Conservation (phyloP, 176 grass and related monocot genomes). For the Oryza brachyantha region DNA sequence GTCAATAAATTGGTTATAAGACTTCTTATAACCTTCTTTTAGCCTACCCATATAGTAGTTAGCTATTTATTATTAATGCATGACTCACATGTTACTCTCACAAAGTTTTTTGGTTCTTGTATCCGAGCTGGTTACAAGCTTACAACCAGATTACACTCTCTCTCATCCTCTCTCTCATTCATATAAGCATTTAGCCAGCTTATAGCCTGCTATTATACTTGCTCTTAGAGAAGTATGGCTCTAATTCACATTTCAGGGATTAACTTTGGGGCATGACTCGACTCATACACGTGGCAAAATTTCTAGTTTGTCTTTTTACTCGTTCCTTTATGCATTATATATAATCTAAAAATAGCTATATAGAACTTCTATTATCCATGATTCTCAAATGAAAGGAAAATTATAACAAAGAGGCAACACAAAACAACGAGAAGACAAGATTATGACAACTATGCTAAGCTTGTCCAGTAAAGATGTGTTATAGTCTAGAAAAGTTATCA, state of each 20-base stretch:
- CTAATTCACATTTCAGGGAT: background rate
- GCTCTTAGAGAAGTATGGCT: background rate
- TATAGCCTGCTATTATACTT: too few species aligned
- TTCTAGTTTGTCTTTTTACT: background rate
- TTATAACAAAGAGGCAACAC: background rate
- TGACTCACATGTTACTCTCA: too few species aligned
- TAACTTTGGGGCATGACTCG: background rate
- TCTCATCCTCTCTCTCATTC: too few species aligned
- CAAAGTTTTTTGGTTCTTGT: too few species aligned
- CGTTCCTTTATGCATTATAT: background rate
- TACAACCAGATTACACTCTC: too few species aligned
- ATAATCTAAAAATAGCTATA: background rate
- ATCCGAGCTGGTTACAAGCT: too few species aligned
- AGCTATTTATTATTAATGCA: too few species aligned
- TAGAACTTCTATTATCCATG: background rate
- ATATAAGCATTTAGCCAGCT: too few species aligned
- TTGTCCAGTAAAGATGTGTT: slow-evolving; percentile 1
- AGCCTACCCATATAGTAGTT: too few species aligned
- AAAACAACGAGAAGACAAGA: slow-evolving; percentile 21
- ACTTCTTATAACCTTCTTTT: too few species aligned
- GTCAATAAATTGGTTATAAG: too few species aligned
- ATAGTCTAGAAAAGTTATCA: slow-evolving; percentile 15
- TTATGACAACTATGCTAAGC: background rate
- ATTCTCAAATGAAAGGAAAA: background rate
- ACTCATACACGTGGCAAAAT: background rate